Conservation (phyloP, 805 yeast genomes). For the Suhomyces sp. region DNA sequence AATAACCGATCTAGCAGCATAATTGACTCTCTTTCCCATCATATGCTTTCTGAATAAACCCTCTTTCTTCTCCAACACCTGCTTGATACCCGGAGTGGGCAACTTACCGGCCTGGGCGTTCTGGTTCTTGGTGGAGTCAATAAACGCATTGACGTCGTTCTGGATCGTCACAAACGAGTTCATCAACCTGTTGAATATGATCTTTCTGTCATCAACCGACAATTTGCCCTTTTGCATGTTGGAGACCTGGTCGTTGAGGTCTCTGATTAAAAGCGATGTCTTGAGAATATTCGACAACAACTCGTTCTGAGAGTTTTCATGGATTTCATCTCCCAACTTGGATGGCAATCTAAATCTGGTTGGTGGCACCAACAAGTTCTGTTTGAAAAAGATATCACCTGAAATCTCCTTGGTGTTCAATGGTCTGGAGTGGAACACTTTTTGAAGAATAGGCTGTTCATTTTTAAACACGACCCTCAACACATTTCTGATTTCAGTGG, state of each 20-base stretch:
- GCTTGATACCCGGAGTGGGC: constrained; percentile 94
- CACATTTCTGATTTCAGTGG: constrained; percentile 82
- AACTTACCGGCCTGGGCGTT: constrained; percentile 58
- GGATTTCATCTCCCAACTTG: constrained; percentile 92
- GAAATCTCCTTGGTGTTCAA: constrained; percentile 41
- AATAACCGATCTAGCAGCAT: constrained; percentile 98
- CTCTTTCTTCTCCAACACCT: constrained; percentile 96
- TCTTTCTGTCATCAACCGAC: constrained; percentile 63
- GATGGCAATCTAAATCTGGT: constrained; percentile 97
- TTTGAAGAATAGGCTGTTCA: constrained; percentile 67
- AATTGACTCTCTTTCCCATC: constrained; percentile 99
- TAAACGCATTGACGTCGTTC: constrained; percentile 89
- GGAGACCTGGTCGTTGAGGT: constrained; percentile 80
- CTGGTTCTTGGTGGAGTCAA: constrained; percentile 88
- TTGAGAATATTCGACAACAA: constrained; percentile 74
- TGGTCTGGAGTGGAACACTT: constrained; percentile 82
- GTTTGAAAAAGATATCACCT: constrained; percentile 88
- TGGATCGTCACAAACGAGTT: constrained; percentile 93
- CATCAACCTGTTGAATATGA: constrained; percentile 85
- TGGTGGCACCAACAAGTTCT: constrained; percentile 89
- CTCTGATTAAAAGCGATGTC: constrained; percentile 79
- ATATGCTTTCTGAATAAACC: constrained; percentile 97
- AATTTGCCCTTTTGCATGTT: constrained; percentile 50
- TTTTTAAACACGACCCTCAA: constrained; percentile 69
- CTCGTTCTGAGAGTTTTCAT: constrained; percentile 92